Evolutionary conservation across 176 grass and related monocot genomes (phyloP), one percentile per base, ranked within the genome.

Genomic region (Paspalum notatum): DNA sequence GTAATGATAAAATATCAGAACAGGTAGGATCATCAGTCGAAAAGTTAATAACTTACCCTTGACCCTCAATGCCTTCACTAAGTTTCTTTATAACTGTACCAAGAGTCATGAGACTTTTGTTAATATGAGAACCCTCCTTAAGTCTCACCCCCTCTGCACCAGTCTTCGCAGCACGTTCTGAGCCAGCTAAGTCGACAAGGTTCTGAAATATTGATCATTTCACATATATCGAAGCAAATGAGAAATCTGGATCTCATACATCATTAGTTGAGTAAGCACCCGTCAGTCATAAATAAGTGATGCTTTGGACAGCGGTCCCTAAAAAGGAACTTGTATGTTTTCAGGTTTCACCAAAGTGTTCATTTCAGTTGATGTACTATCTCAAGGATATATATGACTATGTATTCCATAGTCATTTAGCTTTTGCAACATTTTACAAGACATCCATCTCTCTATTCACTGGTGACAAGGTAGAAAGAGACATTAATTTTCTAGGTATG

Each of bases 91-190:
- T 98, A 47, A 94, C 95, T 7, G 88, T 98, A 66, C 95, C 95
- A 3, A 98, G 90, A 51, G 86, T 94, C 88, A 98, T 84, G 81
- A 98, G 85, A 68, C 95, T 98, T 92, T 90, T 94, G 74, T 98
- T 98, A 83, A 98, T 98, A 74, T 98, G 95, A 73, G 95, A 98
- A 75, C 95, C 95, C 83, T 98, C 95, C 81, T 94, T 98, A 63
- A 98, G 83, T 54, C 95, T 89, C 85, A 94, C 73, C 49, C 95
- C 95, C 85, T 98, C 95, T 40, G 95, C 95, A 45, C 95, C 95
- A 21, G 92, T 98, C 87, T 98, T 98, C n/a, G 90, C 92, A 65
- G 90, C 92, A 63, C 95, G 91, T 84, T 98, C 95, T 74, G 95
- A 98, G 56, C 95, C 95, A 73, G 95, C 95, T 88, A 98, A 92